Percentiles rank a stretch among this genome's conserved stretches.
phyloP scores from a whole-genome alignment of 2,329 filamentous ascomycete genomes.

The Talaromyces atroroseus region DNA sequence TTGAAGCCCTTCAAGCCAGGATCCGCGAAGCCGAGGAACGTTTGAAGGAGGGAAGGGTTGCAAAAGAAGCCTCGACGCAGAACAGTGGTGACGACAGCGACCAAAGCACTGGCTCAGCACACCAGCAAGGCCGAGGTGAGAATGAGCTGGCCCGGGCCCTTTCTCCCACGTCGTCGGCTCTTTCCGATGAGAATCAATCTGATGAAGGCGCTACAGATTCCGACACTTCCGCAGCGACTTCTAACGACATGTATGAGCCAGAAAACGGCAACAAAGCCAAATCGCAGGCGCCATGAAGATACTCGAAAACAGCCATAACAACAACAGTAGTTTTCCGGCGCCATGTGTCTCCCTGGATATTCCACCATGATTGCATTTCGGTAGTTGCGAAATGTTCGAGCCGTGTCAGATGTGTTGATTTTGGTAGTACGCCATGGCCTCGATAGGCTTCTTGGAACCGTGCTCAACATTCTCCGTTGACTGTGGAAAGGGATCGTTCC shows the following conservation, averaged over 20 bases:
- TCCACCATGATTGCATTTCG: not conserved
- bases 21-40: constrained; percentile 81
- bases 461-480: not conserved
- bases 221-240: constrained; percentile 19
- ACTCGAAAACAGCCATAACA: not conserved
- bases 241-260: constrained; percentile 15
- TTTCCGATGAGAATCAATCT: constrained; percentile 19
- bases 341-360: not conserved
- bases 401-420: not conserved
- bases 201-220: constrained; percentile 21
- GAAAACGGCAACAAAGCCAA: constrained; percentile 6
- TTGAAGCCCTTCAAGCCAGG: constrained; percentile 77
- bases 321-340: not conserved
- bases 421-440: not conserved
- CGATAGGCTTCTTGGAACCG: not conserved
- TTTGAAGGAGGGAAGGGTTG: constrained; percentile 41
- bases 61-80: constrained; percentile 13
- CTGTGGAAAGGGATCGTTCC: not conserved
- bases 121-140: constrained; percentile 18
- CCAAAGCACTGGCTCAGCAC: constrained; percentile 14
- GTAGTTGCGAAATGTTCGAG: not conserved
- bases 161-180: constrained; percentile 15
- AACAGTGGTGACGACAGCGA: constrained; percentile 1
- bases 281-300: not conserved
- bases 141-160: constrained; percentile 14